These are phyloP conservation scores for Geotrichum histeridarum DNA, from an alignment of 1,139 yeast species.

Conservation along the genomic window DNA sequence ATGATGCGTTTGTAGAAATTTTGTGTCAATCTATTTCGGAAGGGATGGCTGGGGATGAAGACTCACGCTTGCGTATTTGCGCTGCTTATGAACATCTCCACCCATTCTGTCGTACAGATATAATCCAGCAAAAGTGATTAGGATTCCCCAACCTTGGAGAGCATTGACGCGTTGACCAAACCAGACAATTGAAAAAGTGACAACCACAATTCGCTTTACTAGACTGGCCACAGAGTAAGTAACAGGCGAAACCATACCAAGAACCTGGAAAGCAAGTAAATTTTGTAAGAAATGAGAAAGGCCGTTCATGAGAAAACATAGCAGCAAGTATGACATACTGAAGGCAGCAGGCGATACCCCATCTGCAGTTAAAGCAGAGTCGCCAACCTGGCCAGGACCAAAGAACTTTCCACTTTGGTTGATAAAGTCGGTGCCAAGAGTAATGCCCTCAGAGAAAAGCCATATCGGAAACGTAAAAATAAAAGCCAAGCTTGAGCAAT, in stretches of 20 bases:
- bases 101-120: slow-evolving; percentile 78
- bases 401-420: slow-evolving; percentile 20
- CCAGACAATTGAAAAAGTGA: slow-evolving; percentile 72
- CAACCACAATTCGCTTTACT: slow-evolving; percentile 80
- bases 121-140: slow-evolving; percentile 57
- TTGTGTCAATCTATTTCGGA: slow-evolving; percentile 6
- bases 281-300: slow-evolving; percentile 79
- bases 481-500: slow-evolving; percentile 81
- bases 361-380: not conserved
- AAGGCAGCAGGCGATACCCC: not conserved
- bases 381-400: not conserved
- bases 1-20: not conserved
- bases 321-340: slow-evolving; percentile 21
- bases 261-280: slow-evolving; percentile 79
- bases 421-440: slow-evolving; percentile 24
- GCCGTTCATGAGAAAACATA: slow-evolving; percentile 48
- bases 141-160: slow-evolving; percentile 64
- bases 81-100: slow-evolving; percentile 32
- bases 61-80: slow-evolving; percentile 12
- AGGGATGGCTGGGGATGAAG: slow-evolving; percentile 7
- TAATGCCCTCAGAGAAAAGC: slow-evolving; percentile 55
- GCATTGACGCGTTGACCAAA: slow-evolving; percentile 52
- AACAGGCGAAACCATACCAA: slow-evolving; percentile 81
- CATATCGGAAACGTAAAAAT: slow-evolving; percentile 72
- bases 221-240: slow-evolving; percentile 89